Conservation (phyloP, 306 rosid species). For the Psophocarpus tetragonolobus region DNA sequence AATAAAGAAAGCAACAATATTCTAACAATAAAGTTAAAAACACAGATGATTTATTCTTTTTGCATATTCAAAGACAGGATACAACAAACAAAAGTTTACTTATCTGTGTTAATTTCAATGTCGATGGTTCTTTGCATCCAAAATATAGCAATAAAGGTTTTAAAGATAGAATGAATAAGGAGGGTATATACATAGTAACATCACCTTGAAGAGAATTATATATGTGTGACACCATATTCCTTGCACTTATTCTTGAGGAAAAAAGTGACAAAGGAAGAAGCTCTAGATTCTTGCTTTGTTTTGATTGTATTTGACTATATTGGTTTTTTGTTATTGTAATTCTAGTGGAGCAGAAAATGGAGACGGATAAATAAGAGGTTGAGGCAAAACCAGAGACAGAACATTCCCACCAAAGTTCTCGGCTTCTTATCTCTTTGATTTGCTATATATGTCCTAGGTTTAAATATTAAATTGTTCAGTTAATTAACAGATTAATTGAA, state of each 20-base stretch:
- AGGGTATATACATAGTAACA: neutral
- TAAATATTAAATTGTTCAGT: too few relatives aligned
- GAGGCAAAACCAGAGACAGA: neutral
- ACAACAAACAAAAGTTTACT: neutral
- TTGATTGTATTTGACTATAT: neutral
- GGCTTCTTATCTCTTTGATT: slow-evolving; percentile 9
- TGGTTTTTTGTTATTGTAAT: neutral
- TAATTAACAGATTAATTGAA: too few relatives aligned
- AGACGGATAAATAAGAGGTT: slow-evolving; percentile 4
- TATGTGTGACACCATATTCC: neutral
- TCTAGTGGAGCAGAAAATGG: slow-evolving; percentile 12
- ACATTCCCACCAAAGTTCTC: slow-evolving; percentile 16
- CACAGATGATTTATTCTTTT: neutral
- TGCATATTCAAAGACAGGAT: neutral
- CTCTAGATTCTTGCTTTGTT: neutral
- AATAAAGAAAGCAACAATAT: neutral
- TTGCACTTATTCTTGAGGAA: neutral
- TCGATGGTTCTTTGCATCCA: neutral
- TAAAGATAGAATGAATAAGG: neutral
- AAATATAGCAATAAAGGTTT: neutral
- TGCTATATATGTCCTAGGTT: neutral
- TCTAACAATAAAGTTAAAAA: neutral
- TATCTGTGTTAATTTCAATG: neutral
- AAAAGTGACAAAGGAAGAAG: neutral
- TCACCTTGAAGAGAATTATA: slow-evolving; percentile 17